Evolutionary conservation across 2,329 filamentous ascomycete species (phyloP).

Genomic region (Cladophialophora bantiana): DNA sequence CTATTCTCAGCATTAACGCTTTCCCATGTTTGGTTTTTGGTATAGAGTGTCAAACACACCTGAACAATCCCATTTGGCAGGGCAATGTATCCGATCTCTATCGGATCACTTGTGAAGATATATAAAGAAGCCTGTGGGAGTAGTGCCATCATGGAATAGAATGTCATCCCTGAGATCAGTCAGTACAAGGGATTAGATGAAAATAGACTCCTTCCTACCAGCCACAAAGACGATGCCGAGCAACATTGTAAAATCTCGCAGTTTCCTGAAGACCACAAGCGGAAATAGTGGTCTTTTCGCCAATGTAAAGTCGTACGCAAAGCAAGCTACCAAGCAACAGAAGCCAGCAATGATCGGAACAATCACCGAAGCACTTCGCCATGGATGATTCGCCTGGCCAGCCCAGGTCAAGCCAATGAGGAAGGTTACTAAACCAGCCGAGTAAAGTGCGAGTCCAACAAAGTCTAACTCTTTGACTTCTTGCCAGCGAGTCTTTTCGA

Average conservation of each 20-base stretch:
- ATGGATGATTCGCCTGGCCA: conserved; percentile 49
- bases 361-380: conserved; percentile 49
- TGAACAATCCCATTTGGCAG: conserved; percentile 4
- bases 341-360: conserved; percentile 50
- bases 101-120: not conserved
- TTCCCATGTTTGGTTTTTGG: not conserved
- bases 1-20: conserved; percentile 3
- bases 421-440: conserved; percentile 51
- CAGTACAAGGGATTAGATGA: not conserved
- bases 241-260: conserved; percentile 6
- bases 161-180: conserved; percentile 7
- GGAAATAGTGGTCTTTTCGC: conserved; percentile 12
- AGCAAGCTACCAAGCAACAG: conserved; percentile 45
- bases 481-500: conserved; percentile 42
- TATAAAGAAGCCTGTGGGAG: conserved; percentile 1
- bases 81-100: conserved; percentile 14
- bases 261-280: not conserved
- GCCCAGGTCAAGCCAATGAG: conserved; percentile 54
- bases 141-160: conserved; percentile 10
- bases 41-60: not conserved
- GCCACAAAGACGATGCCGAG: conserved; percentile 6
- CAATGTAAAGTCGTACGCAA: conserved; percentile 48
- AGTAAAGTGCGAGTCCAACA: conserved; percentile 53
- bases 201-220: not conserved
- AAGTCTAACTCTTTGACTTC: conserved; percentile 55